Conservation (phyloP, 2,329 filamentous ascomycete genomes). For the Leptographium procerum region DNA sequence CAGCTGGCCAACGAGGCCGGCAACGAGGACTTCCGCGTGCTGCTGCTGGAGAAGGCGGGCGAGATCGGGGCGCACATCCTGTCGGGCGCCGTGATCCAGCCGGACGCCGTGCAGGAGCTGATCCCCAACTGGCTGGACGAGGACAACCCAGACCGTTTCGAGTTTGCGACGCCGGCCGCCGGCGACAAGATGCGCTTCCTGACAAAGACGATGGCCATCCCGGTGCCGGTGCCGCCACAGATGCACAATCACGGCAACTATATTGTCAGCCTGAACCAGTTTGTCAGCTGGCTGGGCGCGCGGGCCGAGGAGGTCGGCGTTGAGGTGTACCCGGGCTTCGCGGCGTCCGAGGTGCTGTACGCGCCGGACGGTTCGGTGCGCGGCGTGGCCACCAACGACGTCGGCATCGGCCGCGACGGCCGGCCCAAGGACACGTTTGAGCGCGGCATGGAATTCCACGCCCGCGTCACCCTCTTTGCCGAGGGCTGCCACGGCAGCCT, state of each 20-base stretch:
- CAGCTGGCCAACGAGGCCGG: slow-evolving; percentile 89
- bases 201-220: slow-evolving; percentile 66
- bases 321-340: slow-evolving; percentile 92
- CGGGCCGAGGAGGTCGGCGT: slow-evolving; percentile 94
- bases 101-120: slow-evolving; percentile 76
- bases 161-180: slow-evolving; percentile 73
- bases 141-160: slow-evolving; percentile 78
- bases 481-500: slow-evolving; percentile 95
- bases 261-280: slow-evolving; percentile 89
- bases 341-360: slow-evolving; percentile 87
- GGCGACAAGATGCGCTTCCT: slow-evolving; percentile 88
- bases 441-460: slow-evolving; percentile 97
- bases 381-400: slow-evolving; percentile 91
- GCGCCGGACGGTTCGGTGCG: slow-evolving; percentile 74
- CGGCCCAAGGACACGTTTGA: slow-evolving; percentile 85
- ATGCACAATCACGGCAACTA: slow-evolving; percentile 99
- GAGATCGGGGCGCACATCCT: slow-evolving; percentile 92
- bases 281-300: slow-evolving; percentile 91
- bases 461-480: slow-evolving; percentile 77
- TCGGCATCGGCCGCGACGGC: slow-evolving; percentile 72
- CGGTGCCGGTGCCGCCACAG: slow-evolving; percentile 81
- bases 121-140: slow-evolving; percentile 89
- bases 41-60: slow-evolving; percentile 88
- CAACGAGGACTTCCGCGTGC: slow-evolving; percentile 88
- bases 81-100: slow-evolving; percentile 90